Evolutionary conservation across 2,329 filamentous ascomycete genomes (phyloP).

Genomic region (Scleromitrula shiraiana): DNA sequence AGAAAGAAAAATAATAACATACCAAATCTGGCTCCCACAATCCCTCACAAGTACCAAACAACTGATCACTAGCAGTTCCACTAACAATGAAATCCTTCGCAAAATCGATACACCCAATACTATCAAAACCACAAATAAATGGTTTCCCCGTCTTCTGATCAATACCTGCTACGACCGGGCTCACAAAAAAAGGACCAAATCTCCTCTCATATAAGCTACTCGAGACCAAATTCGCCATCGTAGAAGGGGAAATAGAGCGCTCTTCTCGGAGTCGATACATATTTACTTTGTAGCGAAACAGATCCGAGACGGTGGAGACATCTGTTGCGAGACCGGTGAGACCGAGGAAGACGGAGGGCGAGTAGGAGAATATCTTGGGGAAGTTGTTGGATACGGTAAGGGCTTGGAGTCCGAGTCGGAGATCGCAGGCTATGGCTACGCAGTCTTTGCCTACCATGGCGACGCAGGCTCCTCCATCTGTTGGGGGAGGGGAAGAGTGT

Average conservation of each 20-base stretch:
- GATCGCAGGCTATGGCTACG: slow-evolving; percentile 97
- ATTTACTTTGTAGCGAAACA: slow-evolving; percentile 99
- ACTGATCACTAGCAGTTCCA: slow-evolving; percentile 91
- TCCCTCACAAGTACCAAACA: slow-evolving; percentile 97
- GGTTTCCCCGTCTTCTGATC: slow-evolving; percentile 90
- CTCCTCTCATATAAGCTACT: slow-evolving; percentile 87
- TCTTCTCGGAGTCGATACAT: slow-evolving; percentile 99
- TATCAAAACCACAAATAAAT: slow-evolving; percentile 98
- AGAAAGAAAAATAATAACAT: slow-evolving; percentile 30
- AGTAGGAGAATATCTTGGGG: slow-evolving; percentile 97
- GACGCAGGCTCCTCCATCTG: slow-evolving; percentile 85
- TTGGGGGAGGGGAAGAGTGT: slow-evolving; percentile 1
- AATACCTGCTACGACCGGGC: slow-evolving; percentile 87
- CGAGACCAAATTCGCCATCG: slow-evolving; percentile 92
- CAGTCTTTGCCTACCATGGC: slow-evolving; percentile 99
- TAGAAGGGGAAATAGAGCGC: slow-evolving; percentile 87
- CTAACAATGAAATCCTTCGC: slow-evolving; percentile 99
- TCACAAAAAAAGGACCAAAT: slow-evolving; percentile 95
- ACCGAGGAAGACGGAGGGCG: slow-evolving; percentile 83
- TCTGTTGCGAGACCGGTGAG: slow-evolving; percentile 95
- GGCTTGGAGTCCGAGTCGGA: slow-evolving; percentile 91
- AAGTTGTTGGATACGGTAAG: slow-evolving; percentile 99
- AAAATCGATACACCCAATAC: slow-evolving; percentile 98
- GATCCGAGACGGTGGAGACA: slow-evolving; percentile 86
- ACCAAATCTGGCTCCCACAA: slow-evolving; percentile 97